Evolutionary conservation across 2,329 filamentous ascomycete species (phyloP), one percentile per base, ranked within the genome.

Genomic region (Polychaeton citri): DNA sequence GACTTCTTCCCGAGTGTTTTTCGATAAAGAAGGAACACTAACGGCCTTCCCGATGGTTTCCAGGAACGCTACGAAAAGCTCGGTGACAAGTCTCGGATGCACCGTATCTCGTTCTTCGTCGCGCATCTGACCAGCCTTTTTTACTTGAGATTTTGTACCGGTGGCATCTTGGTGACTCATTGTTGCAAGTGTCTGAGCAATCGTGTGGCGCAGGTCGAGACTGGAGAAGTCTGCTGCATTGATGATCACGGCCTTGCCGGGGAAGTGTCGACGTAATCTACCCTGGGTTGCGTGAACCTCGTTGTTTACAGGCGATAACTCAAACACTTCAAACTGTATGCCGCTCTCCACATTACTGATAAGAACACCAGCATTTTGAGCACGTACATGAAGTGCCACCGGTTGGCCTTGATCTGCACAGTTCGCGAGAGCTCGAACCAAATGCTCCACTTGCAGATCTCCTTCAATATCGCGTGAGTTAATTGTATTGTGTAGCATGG

Each of bases 21-120:
- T 83, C 0, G 59, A 58, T 1, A 79, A 48, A 0, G 60, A 17
- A 0, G 55, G 43, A 0, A 65, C 54, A 1, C 53, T 36, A 0
- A 59, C 39, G 0, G 57, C 43, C 0, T 47, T 37, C 0, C 77
- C 77, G 5, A 69, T 60, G 0, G 63, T 68, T 45, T 74, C 68
- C 0, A 83, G 53, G 0, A 81, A 50, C 0, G 72, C 65, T 56
- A 79, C 71, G 6, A 82, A 59, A 39, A 79, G 61, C 6, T 73
- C 64, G 0, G 65, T 71, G 2, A 84, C 65, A 1, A 81, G 52
- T 0, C 66, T 59, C 0, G 78, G 77, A 36, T 71, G 53, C 0
- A 62, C 53, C 0, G 72, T 74, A 34, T 82, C 71, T 6, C 79
- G 68, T 12, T 55, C 55, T 47, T 83, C 78, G 7, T 61, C 52